Base-by-base conservation (phyloP, 305 asterid species). In the Fraxinus xanthoxyloides region DNA sequence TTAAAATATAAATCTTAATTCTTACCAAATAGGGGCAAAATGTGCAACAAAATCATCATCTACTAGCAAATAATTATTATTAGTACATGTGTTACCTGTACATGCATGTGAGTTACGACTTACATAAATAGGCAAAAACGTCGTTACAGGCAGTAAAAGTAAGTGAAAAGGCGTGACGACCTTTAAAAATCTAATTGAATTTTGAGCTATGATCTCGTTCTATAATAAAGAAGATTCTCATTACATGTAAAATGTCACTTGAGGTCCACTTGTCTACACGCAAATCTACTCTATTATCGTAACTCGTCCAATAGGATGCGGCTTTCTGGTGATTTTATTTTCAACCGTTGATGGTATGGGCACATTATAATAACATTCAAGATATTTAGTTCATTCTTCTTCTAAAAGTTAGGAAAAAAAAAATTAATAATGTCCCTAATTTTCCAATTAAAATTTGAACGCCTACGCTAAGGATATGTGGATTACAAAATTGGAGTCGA, bases 151-250 rank as follows among this genome's bases (percentile, higher is more conserved):
- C 59, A 48, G 19, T 19, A n/a, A 19, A 56, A 56, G 67, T n/a
- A 56, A 43, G 54, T 3, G n/a, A 43, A 43, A 43, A 43, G n/a
- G 17, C 1, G 0, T 43, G n/a, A 43, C n/a, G 0, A 0, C 21
- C 3, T 1, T 21, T 12, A 43, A 56, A 56, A 7, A 56, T 5
- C 12, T n/a, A 5, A 6, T 56, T n/a, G 4, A 5, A 21, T 36
- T 24, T 81, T 34, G 74, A 40, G 28, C n/a, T 19, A 72, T 65
- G 78, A 19, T 56, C 65, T 23, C 3, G 65, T 56, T 19, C 26
- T 56, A 76, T 75, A 79, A 54, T 63, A 48, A 75, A 35, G 73
- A 76, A 76, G 82, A 75, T 85, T 82, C 85, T 80, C 78, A 77
- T 77, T 38, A 65, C 24, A n/a, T 54, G 19, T 35, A 82, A 24